Conservation (phyloP, 164 flowering plant species). For the Protea cynaroides region DNA sequence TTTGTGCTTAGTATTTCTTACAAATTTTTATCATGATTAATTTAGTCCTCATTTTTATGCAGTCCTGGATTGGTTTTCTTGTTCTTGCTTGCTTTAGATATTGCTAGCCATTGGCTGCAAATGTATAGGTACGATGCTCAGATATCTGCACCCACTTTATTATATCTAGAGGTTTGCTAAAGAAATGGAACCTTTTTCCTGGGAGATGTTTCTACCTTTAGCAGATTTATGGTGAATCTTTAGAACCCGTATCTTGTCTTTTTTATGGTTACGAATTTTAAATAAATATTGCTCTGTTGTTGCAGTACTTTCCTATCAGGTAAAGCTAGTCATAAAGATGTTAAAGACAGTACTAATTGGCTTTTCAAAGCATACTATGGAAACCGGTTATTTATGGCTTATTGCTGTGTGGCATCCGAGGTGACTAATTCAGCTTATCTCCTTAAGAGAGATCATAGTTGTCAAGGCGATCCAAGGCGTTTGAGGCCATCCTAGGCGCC, state of each 20-base stretch:
- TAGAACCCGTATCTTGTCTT: neutral
- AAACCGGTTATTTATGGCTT: constrained; percentile 80
- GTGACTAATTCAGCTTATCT: constrained; percentile 25
- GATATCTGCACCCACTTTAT: neutral
- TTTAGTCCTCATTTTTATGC: constrained; percentile 14
- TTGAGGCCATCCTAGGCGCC: too few species aligned
- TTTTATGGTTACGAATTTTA: neutral
- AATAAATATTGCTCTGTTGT: constrained; percentile 2
- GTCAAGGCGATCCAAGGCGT: too few species aligned
- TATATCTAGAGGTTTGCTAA: neutral
- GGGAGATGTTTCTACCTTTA: neutral
- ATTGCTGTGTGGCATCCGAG: constrained; percentile 93
- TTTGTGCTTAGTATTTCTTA: constrained; percentile 3
- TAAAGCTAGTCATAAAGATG: constrained; percentile 93
- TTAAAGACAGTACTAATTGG: constrained; percentile 89
- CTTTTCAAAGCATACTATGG: constrained; percentile 82
- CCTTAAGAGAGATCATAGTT: neutral
- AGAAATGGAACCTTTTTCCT: neutral
- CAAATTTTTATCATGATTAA: neutral
- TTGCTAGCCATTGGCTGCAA: constrained; percentile 95
- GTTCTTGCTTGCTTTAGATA: constrained; percentile 80
- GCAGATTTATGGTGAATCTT: neutral
- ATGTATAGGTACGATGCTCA: constrained; percentile 74
- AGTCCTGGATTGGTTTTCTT: constrained; percentile 79
- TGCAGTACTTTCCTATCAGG: constrained; percentile 83